Percentiles rank a stretch among this genome's conserved stretches.
Evolutionary conservation across 2,329 filamentous ascomycete species (phyloP).

Genomic region (Chaetomium globosum): DNA sequence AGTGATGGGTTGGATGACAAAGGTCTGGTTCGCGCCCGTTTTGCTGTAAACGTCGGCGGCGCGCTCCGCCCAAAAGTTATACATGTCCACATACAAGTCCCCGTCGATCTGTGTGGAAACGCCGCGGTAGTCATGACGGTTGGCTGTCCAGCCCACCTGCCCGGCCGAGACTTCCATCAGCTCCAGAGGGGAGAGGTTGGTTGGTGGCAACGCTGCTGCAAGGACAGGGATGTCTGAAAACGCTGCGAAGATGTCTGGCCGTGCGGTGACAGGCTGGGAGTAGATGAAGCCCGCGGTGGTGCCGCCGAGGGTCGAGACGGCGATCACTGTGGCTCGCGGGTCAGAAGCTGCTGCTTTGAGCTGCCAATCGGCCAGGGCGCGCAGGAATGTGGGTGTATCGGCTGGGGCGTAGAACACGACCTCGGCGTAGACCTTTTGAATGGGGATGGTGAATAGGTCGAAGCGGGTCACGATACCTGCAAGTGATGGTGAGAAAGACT

Average conservation of each 20-base stretch:
- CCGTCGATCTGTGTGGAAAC: slow-evolving; percentile 4
- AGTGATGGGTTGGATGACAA: neutral
- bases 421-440: neutral
- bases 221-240: neutral
- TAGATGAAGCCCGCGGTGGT: neutral
- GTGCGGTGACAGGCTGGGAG: neutral
- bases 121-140: slow-evolving; percentile 18
- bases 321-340: neutral
- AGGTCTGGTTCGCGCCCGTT: slow-evolving; percentile 12
- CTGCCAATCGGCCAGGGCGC: neutral
- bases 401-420: neutral
- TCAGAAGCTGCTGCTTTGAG: neutral
- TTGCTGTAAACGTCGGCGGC: neutral
- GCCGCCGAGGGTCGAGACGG: neutral
- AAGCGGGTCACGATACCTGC: neutral
- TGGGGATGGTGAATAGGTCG: neutral
- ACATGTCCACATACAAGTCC: slow-evolving; percentile 4
- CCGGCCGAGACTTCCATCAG: neutral
- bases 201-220: neutral
- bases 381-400: neutral
- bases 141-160: neutral
- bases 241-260: neutral
- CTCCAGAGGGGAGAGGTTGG: neutral
- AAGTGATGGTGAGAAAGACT: neutral
- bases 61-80: slow-evolving; percentile 11